Evolutionary conservation across 116 monocot genomes (phyloP).

Genomic region (Cymodocea nodosa): DNA sequence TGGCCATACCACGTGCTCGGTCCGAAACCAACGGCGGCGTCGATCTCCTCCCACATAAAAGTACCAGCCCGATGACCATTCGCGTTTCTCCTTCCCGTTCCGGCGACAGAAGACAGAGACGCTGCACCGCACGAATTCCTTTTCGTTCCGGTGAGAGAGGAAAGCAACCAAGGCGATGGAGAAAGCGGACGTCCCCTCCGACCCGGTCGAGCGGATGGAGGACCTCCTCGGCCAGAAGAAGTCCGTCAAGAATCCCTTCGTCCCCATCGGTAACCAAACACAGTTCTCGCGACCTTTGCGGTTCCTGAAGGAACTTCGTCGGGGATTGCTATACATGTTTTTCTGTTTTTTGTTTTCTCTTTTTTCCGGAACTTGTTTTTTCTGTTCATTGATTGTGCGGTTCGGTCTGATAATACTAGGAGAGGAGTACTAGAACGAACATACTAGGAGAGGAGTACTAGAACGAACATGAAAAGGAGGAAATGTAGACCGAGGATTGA

Average conservation of each 20-base stretch:
- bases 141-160: background rate
- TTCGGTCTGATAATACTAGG: too few species aligned
- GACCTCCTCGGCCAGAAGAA: constrained; percentile 40
- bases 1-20: background rate
- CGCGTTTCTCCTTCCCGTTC: background rate
- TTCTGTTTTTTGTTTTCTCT: too few species aligned
- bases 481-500: too few species aligned
- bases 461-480: too few species aligned
- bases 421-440: too few species aligned
- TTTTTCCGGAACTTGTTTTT: too few species aligned
- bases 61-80: too few species aligned
- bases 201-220: constrained; percentile 8
- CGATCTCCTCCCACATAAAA: too few species aligned
- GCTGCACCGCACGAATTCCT: background rate
- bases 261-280: constrained; percentile 45
- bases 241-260: constrained; percentile 59
- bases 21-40: too few species aligned
- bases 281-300: background rate
- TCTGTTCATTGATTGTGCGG: too few species aligned
- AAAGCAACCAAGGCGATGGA: background rate
- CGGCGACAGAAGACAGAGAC: background rate
- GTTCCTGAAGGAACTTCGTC: background rate
- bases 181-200: background rate
- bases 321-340: too few species aligned
- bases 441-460: too few species aligned